Evolutionary conservation across 73 alveolate genomes (phyloP), one percentile per base, ranked within the genome.

Genomic region (Halteria grandinella): DNA sequence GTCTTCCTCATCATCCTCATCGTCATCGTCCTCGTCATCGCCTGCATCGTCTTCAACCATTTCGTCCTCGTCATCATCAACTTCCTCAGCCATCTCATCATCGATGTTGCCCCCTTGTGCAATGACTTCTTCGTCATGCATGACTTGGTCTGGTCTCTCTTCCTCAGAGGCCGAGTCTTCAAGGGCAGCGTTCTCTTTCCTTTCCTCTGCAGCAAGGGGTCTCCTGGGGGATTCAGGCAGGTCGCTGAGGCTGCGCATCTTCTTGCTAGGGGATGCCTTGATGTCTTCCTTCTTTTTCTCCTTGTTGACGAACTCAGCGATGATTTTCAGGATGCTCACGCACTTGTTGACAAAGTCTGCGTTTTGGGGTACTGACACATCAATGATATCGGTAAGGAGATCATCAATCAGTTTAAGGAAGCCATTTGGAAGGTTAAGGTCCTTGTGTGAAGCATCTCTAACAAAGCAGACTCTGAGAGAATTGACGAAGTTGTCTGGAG

Each of bases 261-360:
- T 57, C 37, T 32, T 39, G 17, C 10, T 39, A 10, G 15, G 17
- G 15, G 15, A 10, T 11, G 10, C 50, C 50, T 39, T 11, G 15
- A 40, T 60, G 48, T 60, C 77, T 60, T 66, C 69, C 66, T 66
- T 66, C 23, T 45, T 41, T 50, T 45, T 43, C 28, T 66, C 50
- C 25, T 5, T 44, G 31, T 44, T 47, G 31, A 66, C 32, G 32
- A 44, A 66, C 21, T 66, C 63, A 44, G 80, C 66, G 17, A 66
- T 20, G 6, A 4, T 6, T 20, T 66, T 21, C 17, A 66, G 52
- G 2, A 66, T 47, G n/a, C 32, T 25, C 25, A 66, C 52, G 14
- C 20, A 48, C 28, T 44, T 41, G 32, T 15, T 23, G 14, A 66
- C 52, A 23, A 66, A 25, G 4, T 44, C 54, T 14, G 63, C 40